Percentiles rank a stretch among this genome's conserved stretches.
These are phyloP conservation scores for Alternaria consortialis DNA, from an alignment of 2,329 filamentous ascomycete species.

Conservation along the genomic window DNA sequence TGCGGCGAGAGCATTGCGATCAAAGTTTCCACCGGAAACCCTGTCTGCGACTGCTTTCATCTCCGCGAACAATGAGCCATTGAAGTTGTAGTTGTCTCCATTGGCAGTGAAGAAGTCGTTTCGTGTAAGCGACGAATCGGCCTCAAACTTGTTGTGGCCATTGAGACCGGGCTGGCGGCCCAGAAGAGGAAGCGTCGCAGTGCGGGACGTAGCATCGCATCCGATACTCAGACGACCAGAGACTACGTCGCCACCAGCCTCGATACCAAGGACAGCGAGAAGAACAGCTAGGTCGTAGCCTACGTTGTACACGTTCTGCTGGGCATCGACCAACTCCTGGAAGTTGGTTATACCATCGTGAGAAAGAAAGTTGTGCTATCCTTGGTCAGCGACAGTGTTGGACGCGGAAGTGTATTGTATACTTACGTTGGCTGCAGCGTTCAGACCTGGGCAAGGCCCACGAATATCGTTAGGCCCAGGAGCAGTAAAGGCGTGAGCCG, in stretches of 20 bases:
- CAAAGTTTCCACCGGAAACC: conserved; percentile 46
- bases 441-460: conserved; percentile 54
- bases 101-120: conserved; percentile 52
- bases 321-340: conserved; percentile 57
- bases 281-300: conserved; percentile 54
- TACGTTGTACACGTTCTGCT: conserved; percentile 58
- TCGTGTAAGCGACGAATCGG: conserved; percentile 53
- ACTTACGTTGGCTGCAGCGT: conserved; percentile 52
- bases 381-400: not conserved
- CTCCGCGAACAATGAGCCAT: conserved; percentile 52
- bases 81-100: conserved; percentile 53
- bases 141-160: conserved; percentile 57
- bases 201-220: conserved; percentile 57
- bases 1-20: conserved; percentile 49
- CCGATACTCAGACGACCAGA: conserved; percentile 57
- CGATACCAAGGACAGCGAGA: conserved; percentile 53
- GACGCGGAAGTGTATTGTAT: not conserved
- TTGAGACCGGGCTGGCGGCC: conserved; percentile 55
- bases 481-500: conserved; percentile 34
- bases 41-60: conserved; percentile 47
- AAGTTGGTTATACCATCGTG: conserved; percentile 55
- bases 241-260: conserved; percentile 53
- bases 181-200: conserved; percentile 40
- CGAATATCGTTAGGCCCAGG: conserved; percentile 35
- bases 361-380: conserved; percentile 49